A percentile compares a stretch with the other conserved stretches of the same genome.
phyloP scores from a whole-genome alignment of 2,329 filamentous ascomycete genomes.

The Neobulgaria alba region DNA sequence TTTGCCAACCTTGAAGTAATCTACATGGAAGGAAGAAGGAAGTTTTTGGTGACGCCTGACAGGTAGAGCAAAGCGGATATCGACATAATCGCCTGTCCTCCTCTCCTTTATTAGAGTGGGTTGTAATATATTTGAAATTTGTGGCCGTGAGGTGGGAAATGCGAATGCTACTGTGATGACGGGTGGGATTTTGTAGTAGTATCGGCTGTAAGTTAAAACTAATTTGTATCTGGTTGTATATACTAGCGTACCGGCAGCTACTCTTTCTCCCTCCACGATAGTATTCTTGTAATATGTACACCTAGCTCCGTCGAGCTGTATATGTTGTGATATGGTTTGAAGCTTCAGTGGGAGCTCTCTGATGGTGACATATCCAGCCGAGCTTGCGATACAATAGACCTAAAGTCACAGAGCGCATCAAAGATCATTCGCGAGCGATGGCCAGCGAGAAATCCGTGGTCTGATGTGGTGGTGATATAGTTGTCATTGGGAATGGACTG shows the following conservation, averaged over 20 bases:
- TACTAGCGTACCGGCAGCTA: background rate
- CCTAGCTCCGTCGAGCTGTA: too few relatives aligned
- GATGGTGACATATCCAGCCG: too few relatives aligned
- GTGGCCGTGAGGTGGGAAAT: slow-evolving; percentile 2
- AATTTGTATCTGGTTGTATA: background rate
- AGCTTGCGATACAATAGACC: too few relatives aligned
- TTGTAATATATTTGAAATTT: background rate
- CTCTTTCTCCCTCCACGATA: background rate
- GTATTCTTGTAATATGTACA: too few relatives aligned
- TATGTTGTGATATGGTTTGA: too few relatives aligned
- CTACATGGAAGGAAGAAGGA: background rate
- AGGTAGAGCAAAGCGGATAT: background rate
- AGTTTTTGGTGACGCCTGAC: background rate
- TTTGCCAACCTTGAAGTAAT: too few relatives aligned
- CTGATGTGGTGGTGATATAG: too few relatives aligned
- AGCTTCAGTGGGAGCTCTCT: too few relatives aligned
- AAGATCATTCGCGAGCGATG: too few relatives aligned
- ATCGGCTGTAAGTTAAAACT: background rate
- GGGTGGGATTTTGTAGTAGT: background rate
- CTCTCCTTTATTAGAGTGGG: background rate
- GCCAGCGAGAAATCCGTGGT: too few relatives aligned
- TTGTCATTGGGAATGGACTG: too few relatives aligned
- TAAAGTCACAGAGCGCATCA: too few relatives aligned
- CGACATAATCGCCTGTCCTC: slow-evolving; percentile 1
- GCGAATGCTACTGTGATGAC: background rate